Evolutionary conservation across 2,329 filamentous ascomycete species (phyloP), one percentile per base, ranked within the genome.

Genomic region (Biscogniauxia mediterranea): DNA sequence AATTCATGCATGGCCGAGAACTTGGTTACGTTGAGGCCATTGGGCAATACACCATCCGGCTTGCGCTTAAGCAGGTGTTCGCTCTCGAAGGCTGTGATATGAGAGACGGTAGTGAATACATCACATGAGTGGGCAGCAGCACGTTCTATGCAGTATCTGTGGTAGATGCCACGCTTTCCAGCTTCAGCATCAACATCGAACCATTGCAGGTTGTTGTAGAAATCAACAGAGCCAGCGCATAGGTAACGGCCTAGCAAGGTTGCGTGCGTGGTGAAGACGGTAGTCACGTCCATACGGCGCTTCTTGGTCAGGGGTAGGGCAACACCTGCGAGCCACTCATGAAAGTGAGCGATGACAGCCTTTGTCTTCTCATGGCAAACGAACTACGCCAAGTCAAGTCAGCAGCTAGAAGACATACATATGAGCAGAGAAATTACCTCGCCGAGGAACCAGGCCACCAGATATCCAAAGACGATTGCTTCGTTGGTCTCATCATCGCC

Each of bases 1-100:
- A 98, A 98, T 78, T 99, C 95, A 81, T 99, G 95, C 71, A 97
- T 93, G 6, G 95, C 95, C 8, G 93, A 94, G 80, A 98, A 98
- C 77, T 98, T 98, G 78, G 93, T 97, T 64, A 99, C 95, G 72
- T 99, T 99, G 72, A 99, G 83, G 66, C 95, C 95, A 72, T 99
- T 99, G 69, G 95, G 95, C 68, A 98, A 78, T 6, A 99, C 95
- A 51, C 95, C 95, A 70, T 99, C 95, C 0, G 95, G 95, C 79
- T 98, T 98, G 66, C 95, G 90, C 85, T 98, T 98, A 67, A 99
- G 85, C 69, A 99, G 79, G 79, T 99, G 94, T 81, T 99, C 95
- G 72, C 92, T 96, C 79, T 99, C 95, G 77, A 96, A 98, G 9
- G 95, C 95, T 4, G 95, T 99, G 73, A 99, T 98, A 77, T 98